phyloP scores from a whole-genome alignment of 2,329 filamentous ascomycete genomes.

The Diaporthe longicolla region DNA sequence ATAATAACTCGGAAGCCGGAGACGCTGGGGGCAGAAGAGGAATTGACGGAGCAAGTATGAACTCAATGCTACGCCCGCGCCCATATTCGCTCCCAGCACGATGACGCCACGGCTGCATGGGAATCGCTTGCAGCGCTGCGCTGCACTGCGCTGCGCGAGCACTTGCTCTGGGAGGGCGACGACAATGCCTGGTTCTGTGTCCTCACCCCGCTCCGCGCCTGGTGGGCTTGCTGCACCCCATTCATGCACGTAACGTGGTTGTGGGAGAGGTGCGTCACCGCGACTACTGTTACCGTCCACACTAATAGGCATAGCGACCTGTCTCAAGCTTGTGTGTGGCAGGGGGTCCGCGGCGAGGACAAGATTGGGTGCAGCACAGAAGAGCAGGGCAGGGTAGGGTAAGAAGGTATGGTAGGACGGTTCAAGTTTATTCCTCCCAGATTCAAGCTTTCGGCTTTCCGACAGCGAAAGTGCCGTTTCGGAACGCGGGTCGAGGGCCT shows the following conservation, averaged over 20 bases:
- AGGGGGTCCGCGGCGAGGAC: background rate
- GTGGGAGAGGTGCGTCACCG: constrained; percentile 1
- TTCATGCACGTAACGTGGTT: constrained; percentile 34
- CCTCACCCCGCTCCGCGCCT: background rate
- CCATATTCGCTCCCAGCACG: constrained; percentile 8
- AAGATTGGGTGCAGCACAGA: background rate
- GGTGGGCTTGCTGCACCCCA: constrained; percentile 16
- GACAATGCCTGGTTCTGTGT: constrained; percentile 2
- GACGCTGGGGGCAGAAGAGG: background rate
- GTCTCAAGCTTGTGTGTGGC: constrained; percentile 13
- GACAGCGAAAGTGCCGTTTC: constrained; percentile 14
- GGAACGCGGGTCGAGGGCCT: background rate
- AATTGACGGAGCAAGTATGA: background rate
- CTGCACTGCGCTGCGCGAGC: constrained; percentile 13
- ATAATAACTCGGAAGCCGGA: constrained; percentile 16
- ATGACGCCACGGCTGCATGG: constrained; percentile 36
- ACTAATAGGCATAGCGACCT: background rate
- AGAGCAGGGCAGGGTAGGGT: background rate
- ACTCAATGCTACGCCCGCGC: background rate
- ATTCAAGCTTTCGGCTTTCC: constrained; percentile 28
- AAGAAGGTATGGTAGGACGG: background rate
- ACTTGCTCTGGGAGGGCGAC: background rate
- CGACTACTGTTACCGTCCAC: background rate
- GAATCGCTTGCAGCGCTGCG: constrained; percentile 14
- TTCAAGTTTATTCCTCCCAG: background rate